Percentiles rank a stretch among this genome's conserved stretches.
phyloP scores from a whole-genome alignment of 2,329 filamentous ascomycete genomes.

The Berkeleyomyces rouxiae region DNA sequence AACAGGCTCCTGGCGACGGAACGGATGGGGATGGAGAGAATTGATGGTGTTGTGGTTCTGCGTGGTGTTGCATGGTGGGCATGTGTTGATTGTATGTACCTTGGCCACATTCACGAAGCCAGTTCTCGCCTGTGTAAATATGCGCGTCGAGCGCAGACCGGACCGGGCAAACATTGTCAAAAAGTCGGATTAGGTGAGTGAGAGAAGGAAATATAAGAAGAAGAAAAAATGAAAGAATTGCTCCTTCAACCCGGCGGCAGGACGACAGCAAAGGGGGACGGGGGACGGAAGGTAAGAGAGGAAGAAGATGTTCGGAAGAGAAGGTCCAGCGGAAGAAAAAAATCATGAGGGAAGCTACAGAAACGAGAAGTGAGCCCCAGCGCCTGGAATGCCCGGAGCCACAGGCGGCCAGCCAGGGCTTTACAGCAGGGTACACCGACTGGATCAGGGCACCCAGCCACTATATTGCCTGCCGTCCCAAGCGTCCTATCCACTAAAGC shows the following conservation, averaged over 20 bases:
- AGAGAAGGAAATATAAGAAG: conserved; percentile 9
- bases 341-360: conserved; percentile 7
- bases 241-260: conserved; percentile 14
- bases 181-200: conserved; percentile 17
- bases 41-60: not conserved
- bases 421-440: not conserved
- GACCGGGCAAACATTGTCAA: conserved; percentile 85
- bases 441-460: no score
- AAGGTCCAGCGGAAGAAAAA: conserved; percentile 10
- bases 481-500: not conserved
- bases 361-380: conserved; percentile 2
- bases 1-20: not conserved
- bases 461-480: no score
- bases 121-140: conserved; percentile 62
- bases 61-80: not conserved
- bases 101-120: conserved; percentile 54
- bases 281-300: conserved; percentile 6
- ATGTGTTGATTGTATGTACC: conserved; percentile 36
- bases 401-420: not conserved
- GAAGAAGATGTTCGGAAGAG: conserved; percentile 7
- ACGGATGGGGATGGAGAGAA: not conserved
- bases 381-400: not conserved
- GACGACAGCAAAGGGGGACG: conserved; percentile 9
- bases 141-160: conserved; percentile 74
- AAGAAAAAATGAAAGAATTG: conserved; percentile 15